Percentiles rank a stretch among this genome's conserved stretches.
phyloP scores from a whole-genome alignment of 1,284 basidiomycete species.

The Leccinum variabile region DNA sequence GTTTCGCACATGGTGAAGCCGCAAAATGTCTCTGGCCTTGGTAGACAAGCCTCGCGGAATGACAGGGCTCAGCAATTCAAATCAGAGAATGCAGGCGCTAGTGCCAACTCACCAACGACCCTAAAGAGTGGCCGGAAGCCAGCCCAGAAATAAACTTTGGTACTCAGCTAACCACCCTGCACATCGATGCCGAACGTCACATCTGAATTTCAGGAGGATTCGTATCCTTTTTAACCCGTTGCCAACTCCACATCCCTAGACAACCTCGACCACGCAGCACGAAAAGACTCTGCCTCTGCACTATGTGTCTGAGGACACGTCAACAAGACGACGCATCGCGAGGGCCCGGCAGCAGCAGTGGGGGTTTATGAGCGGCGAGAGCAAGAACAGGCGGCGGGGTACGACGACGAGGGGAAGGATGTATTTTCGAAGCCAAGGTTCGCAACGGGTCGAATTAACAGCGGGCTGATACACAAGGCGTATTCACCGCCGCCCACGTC shows the following conservation, averaged over 20 bases:
- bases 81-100: no score
- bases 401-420: constrained; percentile 73
- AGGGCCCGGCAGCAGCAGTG: constrained; percentile 41
- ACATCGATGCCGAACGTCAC: constrained; percentile 41
- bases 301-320: constrained; percentile 71
- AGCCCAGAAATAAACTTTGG: constrained; percentile 69
- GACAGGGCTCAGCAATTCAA: no score
- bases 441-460: constrained; percentile 48
- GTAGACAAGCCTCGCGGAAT: no score
- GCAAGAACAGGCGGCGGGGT: constrained; percentile 38
- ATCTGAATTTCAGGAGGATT: constrained; percentile 70
- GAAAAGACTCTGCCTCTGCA: constrained; percentile 66
- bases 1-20: no score
- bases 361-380: constrained; percentile 38
- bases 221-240: constrained; percentile 49
- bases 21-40: no score
- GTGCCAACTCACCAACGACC: no score
- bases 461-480: constrained; percentile 59
- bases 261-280: constrained; percentile 32
- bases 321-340: constrained; percentile 55
- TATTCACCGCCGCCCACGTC: constrained; percentile 68
- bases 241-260: constrained; percentile 35
- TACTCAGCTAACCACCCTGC: constrained; percentile 42
- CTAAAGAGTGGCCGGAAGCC: constrained; percentile 32
- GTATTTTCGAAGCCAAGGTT: constrained; percentile 66